Base-by-base conservation (phyloP, 139 green algal genomes). In the Bryopsis sp. region DNA sequence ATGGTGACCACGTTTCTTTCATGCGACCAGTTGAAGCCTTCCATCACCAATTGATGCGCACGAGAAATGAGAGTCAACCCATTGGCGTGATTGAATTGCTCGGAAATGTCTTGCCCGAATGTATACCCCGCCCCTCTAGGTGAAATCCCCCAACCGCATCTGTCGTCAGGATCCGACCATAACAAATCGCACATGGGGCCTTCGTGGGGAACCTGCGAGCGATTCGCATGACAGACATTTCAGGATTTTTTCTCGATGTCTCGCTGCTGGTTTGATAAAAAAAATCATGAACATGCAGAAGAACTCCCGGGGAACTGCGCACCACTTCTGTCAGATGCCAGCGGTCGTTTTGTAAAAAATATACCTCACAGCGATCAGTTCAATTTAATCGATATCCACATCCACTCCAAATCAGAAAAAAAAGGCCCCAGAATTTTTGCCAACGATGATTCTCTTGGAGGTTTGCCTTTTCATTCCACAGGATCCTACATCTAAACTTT, bases 161-260 rank as follows among this genome's bases (percentile, higher is more conserved):
- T 76, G 68, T 99, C 95, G 72, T 99, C 95, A 0, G 95, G 95
- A 72, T 99, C 95, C 3, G 74, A 89, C 95, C 95, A 99, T 36
- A 99, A 82, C 70, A 99, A 83, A 80, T 99, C 95, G 74, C 95
- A 99, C 93, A 99, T 99, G 60, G 95, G 95, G 2, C 95, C 93
- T 73, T 97, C 91, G 67, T 97, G 91, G 0, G 91, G 91, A 34
- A 96, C 89, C 85, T 93, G 60, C 22, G 47, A 33, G 57, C 32
- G 33, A 11, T 50, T 15, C 43, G 11, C 11, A 15, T 26, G 15
- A 26, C 43, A 26, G 11, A 50, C 43, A 50, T 15, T 50, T n/a
- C n/a, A n/a, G n/a, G n/a, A n/a, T n/a, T n/a, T n/a, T n/a, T n/a
- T n/a, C n/a, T n/a, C n/a, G n/a, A n/a, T n/a, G n/a, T n/a, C n/a